Conservation (phyloP, 345 rosid genomes). For the Garcia nutans region DNA sequence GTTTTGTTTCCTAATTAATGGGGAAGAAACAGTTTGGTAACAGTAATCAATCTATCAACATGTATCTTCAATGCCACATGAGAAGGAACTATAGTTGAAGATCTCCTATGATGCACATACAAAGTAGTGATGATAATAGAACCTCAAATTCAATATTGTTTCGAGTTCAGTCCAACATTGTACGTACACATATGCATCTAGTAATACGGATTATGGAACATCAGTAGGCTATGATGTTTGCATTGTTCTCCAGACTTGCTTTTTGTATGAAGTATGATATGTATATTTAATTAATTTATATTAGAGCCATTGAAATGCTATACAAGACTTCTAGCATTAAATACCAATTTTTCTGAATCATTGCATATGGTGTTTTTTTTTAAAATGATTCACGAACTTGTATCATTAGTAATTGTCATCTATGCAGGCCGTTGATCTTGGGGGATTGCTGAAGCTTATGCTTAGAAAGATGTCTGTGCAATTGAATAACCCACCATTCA, state of each 20-base stretch:
- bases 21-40: not conserved
- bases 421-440: constrained; percentile 73
- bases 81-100: not conserved
- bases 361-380: not conserved
- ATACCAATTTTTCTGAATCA: not conserved
- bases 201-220: too few relatives aligned
- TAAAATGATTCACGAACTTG: not conserved
- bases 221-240: not conserved
- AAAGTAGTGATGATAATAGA: not conserved
- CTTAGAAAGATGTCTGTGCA: constrained; percentile 60
- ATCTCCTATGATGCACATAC: not conserved
- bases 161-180: not conserved
- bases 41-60: not conserved
- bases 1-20: not conserved
- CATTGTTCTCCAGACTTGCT: not conserved
- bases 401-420: constrained; percentile 2
- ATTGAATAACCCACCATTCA: constrained; percentile 69
- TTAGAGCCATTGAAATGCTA: not conserved
- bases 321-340: not conserved
- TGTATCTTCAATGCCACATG: not conserved
- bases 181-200: too few relatives aligned
- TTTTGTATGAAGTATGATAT: not conserved
- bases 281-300: not conserved
- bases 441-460: constrained; percentile 64
- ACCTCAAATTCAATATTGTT: not conserved